Percentiles rank a stretch among this genome's conserved stretches.
phyloP scores from a whole-genome alignment of 1,284 basidiomycete genomes.

The Gastroboletus turbinatus region DNA sequence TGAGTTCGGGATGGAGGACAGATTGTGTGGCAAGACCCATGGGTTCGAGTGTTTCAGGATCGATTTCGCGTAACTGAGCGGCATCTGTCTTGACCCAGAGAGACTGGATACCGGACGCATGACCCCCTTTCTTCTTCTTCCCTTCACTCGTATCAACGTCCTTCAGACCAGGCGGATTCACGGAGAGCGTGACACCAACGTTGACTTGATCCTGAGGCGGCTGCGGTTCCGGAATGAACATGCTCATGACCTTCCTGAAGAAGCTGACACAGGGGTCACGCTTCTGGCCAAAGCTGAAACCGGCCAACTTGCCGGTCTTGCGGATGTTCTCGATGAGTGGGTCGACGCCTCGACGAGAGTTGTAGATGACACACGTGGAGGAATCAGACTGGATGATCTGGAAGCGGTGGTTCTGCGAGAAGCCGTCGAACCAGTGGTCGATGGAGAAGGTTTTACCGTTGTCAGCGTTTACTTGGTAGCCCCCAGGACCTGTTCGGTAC shows the following conservation, averaged over 20 bases:
- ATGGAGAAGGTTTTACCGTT: constrained; percentile 20
- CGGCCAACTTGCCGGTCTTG: constrained; percentile 20
- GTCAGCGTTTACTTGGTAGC: constrained; percentile 22
- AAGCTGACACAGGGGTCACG: constrained; percentile 31
- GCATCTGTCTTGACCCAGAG: constrained; percentile 37
- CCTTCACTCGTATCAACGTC: constrained; percentile 13
- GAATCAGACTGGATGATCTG: constrained; percentile 28
- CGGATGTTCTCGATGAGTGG: constrained; percentile 30
- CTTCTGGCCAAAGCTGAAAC: constrained; percentile 31
- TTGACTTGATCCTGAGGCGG: constrained; percentile 13
- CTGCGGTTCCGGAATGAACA: constrained; percentile 25
- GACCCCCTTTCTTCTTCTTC: constrained; percentile 23
- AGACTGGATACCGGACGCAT: constrained; percentile 29
- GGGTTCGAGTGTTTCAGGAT: constrained; percentile 38
- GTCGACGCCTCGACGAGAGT: constrained; percentile 28
- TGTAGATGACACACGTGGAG: constrained; percentile 29
- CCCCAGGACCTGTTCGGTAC: constrained; percentile 31
- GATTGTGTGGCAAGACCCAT: constrained; percentile 29
- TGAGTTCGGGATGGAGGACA: constrained; percentile 33
- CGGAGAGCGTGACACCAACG: constrained; percentile 31
- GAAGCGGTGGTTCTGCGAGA: constrained; percentile 35
- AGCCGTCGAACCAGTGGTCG: constrained; percentile 34
- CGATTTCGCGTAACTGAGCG: constrained; percentile 29
- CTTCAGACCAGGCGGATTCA: constrained; percentile 30
- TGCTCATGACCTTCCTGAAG: constrained; percentile 33